Percentiles rank a stretch among this genome's conserved stretches.
Conservation (phyloP, 306 rosid species). For the Betula pendula region DNA sequence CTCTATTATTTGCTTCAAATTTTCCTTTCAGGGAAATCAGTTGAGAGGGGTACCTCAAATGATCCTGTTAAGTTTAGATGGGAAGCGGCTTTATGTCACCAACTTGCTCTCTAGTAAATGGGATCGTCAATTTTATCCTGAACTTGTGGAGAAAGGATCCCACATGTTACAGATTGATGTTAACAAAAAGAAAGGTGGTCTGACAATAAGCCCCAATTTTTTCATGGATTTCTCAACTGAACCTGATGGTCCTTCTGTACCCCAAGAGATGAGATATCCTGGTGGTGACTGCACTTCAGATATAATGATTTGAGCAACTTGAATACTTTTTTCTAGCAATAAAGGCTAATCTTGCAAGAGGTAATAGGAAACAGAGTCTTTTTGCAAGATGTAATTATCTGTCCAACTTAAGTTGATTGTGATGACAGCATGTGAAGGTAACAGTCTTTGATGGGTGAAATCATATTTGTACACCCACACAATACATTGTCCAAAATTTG, state of each 20-base stretch:
- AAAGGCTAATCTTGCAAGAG: neutral
- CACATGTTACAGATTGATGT: constrained; percentile 89
- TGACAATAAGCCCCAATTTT: constrained; percentile 64
- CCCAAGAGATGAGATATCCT: constrained; percentile 95
- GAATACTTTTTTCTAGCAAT: neutral
- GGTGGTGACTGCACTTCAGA: constrained; percentile 99
- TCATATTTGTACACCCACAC: neutral
- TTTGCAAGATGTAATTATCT: neutral
- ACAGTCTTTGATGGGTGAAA: neutral
- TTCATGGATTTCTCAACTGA: constrained; percentile 89
- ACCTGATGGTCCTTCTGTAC: constrained; percentile 91
- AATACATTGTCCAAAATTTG: too few species aligned
- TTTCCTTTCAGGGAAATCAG: constrained; percentile 54
- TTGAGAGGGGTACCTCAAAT: constrained; percentile 93
- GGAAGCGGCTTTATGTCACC: constrained; percentile 82
- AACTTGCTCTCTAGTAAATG: constrained; percentile 84
- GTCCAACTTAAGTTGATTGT: neutral
- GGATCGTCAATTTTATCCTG: constrained; percentile 85
- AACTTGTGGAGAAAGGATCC: constrained; percentile 68
- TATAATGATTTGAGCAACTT: constrained; percentile 62
- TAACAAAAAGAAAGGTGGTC: constrained; percentile 72
- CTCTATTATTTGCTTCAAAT: neutral
- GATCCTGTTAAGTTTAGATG: constrained; percentile 88
- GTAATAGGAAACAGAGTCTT: neutral
- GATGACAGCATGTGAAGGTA: neutral